Evolutionary conservation across 2,329 filamentous ascomycete genomes (phyloP).

Genomic region (Ciborinia camelliae): DNA sequence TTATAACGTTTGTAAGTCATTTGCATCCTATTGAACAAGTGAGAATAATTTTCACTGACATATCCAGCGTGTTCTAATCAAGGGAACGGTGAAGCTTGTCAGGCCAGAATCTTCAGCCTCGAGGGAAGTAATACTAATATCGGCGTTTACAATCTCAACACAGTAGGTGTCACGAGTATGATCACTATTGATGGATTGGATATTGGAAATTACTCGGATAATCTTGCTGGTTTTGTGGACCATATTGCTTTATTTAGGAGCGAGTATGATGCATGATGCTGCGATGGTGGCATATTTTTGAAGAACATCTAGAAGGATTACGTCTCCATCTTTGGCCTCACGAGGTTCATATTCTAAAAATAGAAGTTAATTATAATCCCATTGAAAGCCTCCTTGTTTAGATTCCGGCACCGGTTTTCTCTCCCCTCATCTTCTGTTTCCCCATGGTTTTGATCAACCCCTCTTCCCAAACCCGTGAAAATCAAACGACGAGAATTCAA

Average conservation of each 20-base stretch:
- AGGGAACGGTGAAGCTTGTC: constrained; percentile 21
- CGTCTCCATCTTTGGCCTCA: background rate
- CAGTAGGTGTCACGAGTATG: constrained; percentile 29
- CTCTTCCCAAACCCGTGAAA: too few relatives aligned
- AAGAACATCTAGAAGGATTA: background rate
- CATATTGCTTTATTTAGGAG: constrained; percentile 13
- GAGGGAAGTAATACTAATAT: constrained; percentile 23
- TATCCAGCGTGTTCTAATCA: constrained; percentile 2
- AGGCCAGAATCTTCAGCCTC: constrained; percentile 27
- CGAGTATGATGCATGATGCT: background rate
- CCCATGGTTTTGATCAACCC: background rate
- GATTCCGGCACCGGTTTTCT: background rate
- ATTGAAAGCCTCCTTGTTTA: background rate
- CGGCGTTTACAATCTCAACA: constrained; percentile 28
- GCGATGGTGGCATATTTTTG: background rate
- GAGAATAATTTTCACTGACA: background rate
- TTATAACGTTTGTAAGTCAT: constrained; percentile 15
- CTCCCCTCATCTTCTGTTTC: background rate
- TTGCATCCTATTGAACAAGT: accelerated
- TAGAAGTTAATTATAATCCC: background rate
- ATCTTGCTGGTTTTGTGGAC: constrained; percentile 20
- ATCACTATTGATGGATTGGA: constrained; percentile 24
- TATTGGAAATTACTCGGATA: constrained; percentile 22
- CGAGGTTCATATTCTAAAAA: background rate
- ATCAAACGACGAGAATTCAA: too few relatives aligned